phyloP scores from a whole-genome alignment of 2,329 filamentous ascomycete species.

The Aspergillus glaucus region DNA sequence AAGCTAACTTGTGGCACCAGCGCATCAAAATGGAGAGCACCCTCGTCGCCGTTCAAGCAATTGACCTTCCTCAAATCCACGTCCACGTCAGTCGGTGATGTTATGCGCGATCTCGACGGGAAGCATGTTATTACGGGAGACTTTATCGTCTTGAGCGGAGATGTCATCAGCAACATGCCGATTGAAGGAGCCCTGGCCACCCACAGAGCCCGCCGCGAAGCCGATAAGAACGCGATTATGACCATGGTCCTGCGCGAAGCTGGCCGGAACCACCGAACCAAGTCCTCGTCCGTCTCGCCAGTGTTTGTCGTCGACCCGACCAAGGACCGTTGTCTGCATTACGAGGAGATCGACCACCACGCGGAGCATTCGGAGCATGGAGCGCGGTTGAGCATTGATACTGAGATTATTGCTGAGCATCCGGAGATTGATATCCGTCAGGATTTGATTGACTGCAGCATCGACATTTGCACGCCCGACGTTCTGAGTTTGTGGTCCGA shows the following conservation, averaged over 20 bases:
- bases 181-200: conserved; percentile 72
- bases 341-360: conserved; percentile 76
- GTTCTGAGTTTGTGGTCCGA: conserved; percentile 93
- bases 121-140: conserved; percentile 80
- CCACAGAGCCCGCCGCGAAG: conserved; percentile 72
- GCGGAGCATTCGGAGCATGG: conserved; percentile 45
- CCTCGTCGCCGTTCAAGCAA: conserved; percentile 72
- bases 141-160: conserved; percentile 87
- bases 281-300: conserved; percentile 66
- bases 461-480: conserved; percentile 96
- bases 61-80: conserved; percentile 83
- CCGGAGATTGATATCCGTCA: conserved; percentile 74
- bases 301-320: conserved; percentile 80
- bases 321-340: conserved; percentile 79
- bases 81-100: conserved; percentile 83
- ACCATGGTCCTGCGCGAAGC: conserved; percentile 83
- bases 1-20: conserved; percentile 23
- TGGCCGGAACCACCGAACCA: conserved; percentile 68
- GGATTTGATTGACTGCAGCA: conserved; percentile 87
- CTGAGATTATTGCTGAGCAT: conserved; percentile 66
- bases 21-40: conserved; percentile 65
- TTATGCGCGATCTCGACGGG: conserved; percentile 86
- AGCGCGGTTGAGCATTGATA: conserved; percentile 60
- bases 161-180: conserved; percentile 81
- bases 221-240: conserved; percentile 95